Base-by-base conservation (phyloP, 2,329 filamentous ascomycete genomes). In the Nothophaeocryptopus gaeumannii region DNA sequence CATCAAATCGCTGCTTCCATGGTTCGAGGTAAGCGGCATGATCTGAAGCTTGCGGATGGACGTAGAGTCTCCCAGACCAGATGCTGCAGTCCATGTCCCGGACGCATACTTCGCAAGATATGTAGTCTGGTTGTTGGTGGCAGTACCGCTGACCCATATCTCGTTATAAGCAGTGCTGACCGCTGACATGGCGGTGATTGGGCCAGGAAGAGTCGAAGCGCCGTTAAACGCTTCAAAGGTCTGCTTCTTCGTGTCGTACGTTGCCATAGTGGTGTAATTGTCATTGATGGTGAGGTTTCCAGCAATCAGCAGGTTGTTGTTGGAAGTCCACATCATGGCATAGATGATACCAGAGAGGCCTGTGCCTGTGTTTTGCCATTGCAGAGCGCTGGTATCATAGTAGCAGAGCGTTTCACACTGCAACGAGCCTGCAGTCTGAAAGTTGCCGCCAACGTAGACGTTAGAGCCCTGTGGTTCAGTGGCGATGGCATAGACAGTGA, bases 391-490 rank as follows among this genome's bases (percentile, higher is more conserved):
- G 2, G 84, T 82, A 64, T 86, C 84, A 72, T 88, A 95, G 51
- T 86, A 75, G 70, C 93, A 99, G 16, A 99, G 80, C 39, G 82
- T 84, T 3, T 86, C 83, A 66, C 93, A 99, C 36, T 82, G 84
- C 29, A 97, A 78, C 4, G 86, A 85, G 26, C 93, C 93, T 13
- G 90, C 93, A 30, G 80, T 82, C n/a, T 82, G 76, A 64, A 97
- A 99, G 8, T 80, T 82, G 30, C 93, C 93, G 33, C 86, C 92
- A 30, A 99, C 86, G 64, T 87, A 99, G 10, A 99, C 77, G 43
- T 93, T 83, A 1, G 78, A 76, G 13, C 83, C 83, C 47, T 79
- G 80, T 0, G 88, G 87, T 47, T 85, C 85, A 8, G 84, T 77
- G 9, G 82, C 80, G 59, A 99, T 89, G 26, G 87, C 76, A 50